phyloP scores from a whole-genome alignment of 768 basidiomycete species.

The Chiua virens region DNA sequence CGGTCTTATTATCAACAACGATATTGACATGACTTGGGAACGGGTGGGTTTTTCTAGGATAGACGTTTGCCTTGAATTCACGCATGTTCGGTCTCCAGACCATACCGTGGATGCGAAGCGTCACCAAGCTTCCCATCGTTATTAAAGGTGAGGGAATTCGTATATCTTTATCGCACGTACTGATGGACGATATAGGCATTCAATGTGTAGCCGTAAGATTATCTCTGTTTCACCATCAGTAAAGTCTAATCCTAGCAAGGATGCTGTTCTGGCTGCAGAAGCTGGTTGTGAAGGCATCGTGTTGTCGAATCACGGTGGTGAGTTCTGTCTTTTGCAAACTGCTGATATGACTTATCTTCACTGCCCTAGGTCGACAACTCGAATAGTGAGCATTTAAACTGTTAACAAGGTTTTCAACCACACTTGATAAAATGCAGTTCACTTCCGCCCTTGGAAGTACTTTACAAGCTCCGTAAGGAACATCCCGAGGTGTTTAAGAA shows the following conservation, averaged over 20 bases:
- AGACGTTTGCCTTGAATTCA: not conserved
- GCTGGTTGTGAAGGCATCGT: slow-evolving; percentile 86
- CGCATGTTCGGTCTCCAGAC: slow-evolving; percentile 42
- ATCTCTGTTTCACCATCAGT: not conserved
- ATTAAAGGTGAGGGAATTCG: slow-evolving; percentile 55
- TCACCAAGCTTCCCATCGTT: slow-evolving; percentile 70
- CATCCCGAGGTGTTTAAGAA: slow-evolving; percentile 74
- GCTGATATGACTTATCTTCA: not conserved
- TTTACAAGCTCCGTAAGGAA: slow-evolving; percentile 69
- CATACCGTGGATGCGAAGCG: slow-evolving; percentile 72
- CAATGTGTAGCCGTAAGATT: slow-evolving; percentile 64
- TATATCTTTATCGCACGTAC: not conserved
- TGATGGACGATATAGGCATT: slow-evolving; percentile 46
- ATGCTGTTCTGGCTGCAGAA: slow-evolving; percentile 82
- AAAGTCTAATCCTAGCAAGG: slow-evolving; percentile 43
- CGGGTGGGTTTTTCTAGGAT: slow-evolving; percentile 38
- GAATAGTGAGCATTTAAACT: slow-evolving; percentile 57
- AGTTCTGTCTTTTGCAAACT: slow-evolving; percentile 5
- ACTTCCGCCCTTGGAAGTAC: slow-evolving; percentile 74
- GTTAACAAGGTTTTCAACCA: not conserved
- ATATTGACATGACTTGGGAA: slow-evolving; percentile 78
- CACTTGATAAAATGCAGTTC: slow-evolving; percentile 45
- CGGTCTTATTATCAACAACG: slow-evolving; percentile 62
- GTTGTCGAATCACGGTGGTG: slow-evolving; percentile 89
- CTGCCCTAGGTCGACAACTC: slow-evolving; percentile 60